Evolutionary conservation across 164 flowering plant species (phyloP).

Genomic region (Brasenia schreberi): DNA sequence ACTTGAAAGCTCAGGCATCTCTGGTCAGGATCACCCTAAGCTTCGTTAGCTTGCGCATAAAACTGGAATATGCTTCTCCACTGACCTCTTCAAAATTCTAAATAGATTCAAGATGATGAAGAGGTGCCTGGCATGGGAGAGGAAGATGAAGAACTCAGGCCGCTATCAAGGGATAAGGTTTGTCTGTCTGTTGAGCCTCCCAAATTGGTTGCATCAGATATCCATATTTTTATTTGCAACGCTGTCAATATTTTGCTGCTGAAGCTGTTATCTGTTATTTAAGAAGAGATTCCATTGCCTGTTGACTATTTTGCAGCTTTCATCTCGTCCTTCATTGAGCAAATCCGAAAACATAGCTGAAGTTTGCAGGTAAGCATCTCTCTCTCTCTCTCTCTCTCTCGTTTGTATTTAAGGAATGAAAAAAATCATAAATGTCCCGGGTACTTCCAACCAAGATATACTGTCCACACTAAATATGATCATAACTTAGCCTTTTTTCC

Average conservation of each 20-base stretch:
- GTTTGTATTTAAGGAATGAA: too few relatives aligned
- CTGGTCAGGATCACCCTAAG: constrained; percentile 34
- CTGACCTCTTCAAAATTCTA: constrained; percentile 4
- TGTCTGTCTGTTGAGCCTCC: not conserved
- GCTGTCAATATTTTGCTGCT: not conserved
- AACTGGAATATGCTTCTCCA: not conserved
- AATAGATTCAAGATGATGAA: constrained; percentile 79
- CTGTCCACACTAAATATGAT: not conserved
- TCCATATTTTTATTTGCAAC: not conserved
- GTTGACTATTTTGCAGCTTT: not conserved
- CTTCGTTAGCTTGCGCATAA: not conserved
- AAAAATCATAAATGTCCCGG: not conserved
- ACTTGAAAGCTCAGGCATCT: constrained; percentile 88
- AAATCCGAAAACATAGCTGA: not conserved
- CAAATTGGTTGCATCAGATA: not conserved
- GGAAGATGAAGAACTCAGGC: constrained; percentile 32
- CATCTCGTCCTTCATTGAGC: not conserved
- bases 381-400: not conserved
- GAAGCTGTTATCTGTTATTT: not conserved
- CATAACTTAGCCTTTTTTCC: not conserved
- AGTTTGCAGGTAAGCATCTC: not conserved
- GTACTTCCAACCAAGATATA: not conserved
- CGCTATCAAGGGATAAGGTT: constrained; percentile 33
- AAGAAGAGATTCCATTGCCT: not conserved
- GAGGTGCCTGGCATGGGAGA: constrained; percentile 32